Base-by-base conservation (phyloP, 768 basidiomycete genomes). In the Candolleomyces efflorescens region DNA sequence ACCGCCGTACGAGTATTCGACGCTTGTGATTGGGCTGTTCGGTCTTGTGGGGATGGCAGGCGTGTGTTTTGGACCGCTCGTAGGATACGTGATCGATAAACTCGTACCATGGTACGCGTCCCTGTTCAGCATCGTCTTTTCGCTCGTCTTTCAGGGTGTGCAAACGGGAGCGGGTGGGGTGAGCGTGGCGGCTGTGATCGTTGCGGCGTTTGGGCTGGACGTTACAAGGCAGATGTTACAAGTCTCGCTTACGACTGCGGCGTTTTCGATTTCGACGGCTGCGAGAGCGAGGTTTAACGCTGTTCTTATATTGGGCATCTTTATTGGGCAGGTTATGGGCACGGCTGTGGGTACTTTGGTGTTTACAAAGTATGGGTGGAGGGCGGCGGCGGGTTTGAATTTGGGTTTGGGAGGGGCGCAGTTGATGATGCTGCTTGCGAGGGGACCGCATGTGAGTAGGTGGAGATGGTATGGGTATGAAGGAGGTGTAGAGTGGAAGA, bases 291-390 rank as follows among this genome's bases (percentile, higher is more conserved):
- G 92, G 27, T 63, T 95, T 11, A 93, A 94, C 62, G 90, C 92
- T 1, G 79, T 92, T 45, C 76, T 85, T 46, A 81, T 94, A 47
- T 74, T 93, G 54, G 83, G 85, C 7, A 70, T 88, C 27, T 90
- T 91, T 69, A 78, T 89, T 22, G 92, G 92, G 0, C 90, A 93
- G 73, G 87, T 92, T 10, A 85, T 89, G 71, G 92, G 92, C 17
- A 92, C 90, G 0, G 78, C 87, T 0, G 85, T 86, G 0, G 86
- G 90, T 27, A 87, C 89, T 0, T 69, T 81, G 37, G 79, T 93
- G 2, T 94, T 90, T 71, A 78, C 86, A 26, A 62, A 73, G 13
- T 73, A 82, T 61, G 92, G 92, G 15, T 92, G 89, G 89, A 77
- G 83, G 37, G 77, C 87, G 0, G 81, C 79, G 1, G 85, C 89